Conservation (phyloP, 2,329 filamentous ascomycete species). For the Claviceps purpurea region DNA sequence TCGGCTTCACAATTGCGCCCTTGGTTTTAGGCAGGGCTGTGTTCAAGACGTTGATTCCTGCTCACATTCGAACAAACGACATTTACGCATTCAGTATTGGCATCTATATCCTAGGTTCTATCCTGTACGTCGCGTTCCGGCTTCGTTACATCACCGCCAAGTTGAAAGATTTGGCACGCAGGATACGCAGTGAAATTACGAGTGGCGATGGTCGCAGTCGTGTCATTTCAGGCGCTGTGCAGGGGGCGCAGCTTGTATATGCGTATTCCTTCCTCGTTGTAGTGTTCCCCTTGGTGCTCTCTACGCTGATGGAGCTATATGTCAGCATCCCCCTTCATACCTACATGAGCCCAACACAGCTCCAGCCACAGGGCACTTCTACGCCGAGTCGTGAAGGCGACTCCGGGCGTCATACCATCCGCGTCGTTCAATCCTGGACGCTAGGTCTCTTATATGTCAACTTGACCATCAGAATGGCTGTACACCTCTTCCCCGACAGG, state of each 20-base stretch:
- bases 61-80: conserved; percentile 70
- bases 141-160: conserved; percentile 24
- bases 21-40: conserved; percentile 72
- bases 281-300: conserved; percentile 70
- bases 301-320: conserved; percentile 76
- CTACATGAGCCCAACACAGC: conserved; percentile 41
- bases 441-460: conserved; percentile 84
- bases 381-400: conserved; percentile 7
- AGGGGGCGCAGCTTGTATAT: conserved; percentile 46
- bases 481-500: conserved; percentile 53
- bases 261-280: conserved; percentile 61
- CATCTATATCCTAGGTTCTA: conserved; percentile 62
- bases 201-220: conserved; percentile 12
- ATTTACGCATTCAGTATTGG: conserved; percentile 93
- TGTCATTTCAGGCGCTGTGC: conserved; percentile 16
- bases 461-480: conserved; percentile 56
- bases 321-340: conserved; percentile 77
- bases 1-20: conserved; percentile 74
- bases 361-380: conserved; percentile 14
- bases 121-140: conserved; percentile 49
- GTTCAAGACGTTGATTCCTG: conserved; percentile 59
- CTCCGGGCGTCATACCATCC: conserved; percentile 50
- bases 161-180: conserved; percentile 17
- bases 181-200: conserved; percentile 11
- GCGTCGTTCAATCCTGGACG: conserved; percentile 88